phyloP scores from a whole-genome alignment of 176 grass and related monocot genomes.

The Ampelocalamus luodianensis region DNA sequence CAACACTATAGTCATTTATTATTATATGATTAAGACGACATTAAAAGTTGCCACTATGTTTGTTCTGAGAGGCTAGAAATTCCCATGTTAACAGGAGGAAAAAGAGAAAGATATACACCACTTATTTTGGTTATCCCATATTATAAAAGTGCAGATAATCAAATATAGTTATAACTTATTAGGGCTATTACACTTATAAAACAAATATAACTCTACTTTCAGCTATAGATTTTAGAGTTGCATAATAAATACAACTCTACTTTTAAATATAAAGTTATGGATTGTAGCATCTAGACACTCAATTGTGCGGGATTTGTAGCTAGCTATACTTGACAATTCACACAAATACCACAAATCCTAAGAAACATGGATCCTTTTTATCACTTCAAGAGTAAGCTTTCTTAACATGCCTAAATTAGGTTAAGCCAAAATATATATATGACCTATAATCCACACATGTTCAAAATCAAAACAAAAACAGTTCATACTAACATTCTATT shows the following conservation, averaged over 20 bases:
- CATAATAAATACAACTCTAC: not conserved
- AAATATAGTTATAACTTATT: not conserved
- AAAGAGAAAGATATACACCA: not conserved
- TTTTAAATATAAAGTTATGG: slow-evolving; percentile 7
- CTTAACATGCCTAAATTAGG: not conserved
- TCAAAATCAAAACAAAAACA: not conserved
- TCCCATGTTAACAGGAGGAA: not conserved
- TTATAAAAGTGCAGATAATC: not conserved
- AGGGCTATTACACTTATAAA: not conserved
- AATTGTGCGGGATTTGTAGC: not conserved
- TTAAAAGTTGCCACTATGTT: not conserved
- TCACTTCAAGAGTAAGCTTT: slow-evolving; percentile 2
- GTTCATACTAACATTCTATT: not conserved
- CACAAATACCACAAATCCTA: slow-evolving; percentile 1
- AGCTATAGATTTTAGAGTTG: not conserved
- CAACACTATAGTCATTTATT: not conserved
- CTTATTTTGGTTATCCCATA: not conserved
- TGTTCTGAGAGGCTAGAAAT: not conserved
- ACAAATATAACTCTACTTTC: not conserved
- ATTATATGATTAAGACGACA: not conserved
- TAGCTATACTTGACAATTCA: not conserved
- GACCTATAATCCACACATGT: not conserved
- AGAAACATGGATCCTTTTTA: not conserved
- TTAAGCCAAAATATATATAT: not conserved
- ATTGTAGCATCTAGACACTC: not conserved